phyloP scores from a whole-genome alignment of 352 stramenopile species.

The Saprolegnia parasitica region DNA sequence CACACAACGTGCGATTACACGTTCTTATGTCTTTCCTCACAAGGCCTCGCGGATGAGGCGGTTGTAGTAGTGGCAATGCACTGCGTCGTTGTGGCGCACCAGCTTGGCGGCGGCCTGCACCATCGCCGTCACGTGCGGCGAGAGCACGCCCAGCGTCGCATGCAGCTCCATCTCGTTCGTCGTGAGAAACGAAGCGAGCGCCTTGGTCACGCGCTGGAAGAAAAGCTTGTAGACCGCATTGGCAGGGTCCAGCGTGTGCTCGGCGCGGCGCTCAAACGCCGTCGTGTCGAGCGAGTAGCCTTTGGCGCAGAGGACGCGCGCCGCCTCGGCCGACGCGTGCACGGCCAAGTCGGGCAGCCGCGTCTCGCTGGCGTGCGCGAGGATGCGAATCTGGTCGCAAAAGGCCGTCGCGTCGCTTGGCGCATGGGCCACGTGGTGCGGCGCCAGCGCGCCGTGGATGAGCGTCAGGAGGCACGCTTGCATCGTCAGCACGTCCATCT shows the following conservation, averaged over 20 bases:
- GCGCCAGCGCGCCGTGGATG: constrained; percentile 54
- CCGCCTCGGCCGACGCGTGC: constrained; percentile 41
- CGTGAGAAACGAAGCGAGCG: constrained; percentile 34
- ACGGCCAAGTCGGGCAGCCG: constrained; percentile 48
- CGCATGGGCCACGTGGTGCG: constrained; percentile 20
- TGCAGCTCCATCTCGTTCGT: constrained; percentile 37
- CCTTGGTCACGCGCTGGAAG: constrained; percentile 36
- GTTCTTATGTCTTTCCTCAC: neutral
- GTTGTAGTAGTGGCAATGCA: constrained; percentile 66
- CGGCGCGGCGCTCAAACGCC: constrained; percentile 43
- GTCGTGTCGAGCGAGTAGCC: constrained; percentile 29
- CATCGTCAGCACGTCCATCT: constrained; percentile 51
- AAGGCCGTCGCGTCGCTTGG: neutral
- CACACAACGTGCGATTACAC: neutral
- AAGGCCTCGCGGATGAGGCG: constrained; percentile 34
- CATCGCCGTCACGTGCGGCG: constrained; percentile 38
- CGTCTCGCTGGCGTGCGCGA: constrained; percentile 46
- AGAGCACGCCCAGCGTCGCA: constrained; percentile 49
- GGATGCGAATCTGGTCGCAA: constrained; percentile 32
- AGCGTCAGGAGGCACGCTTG: constrained; percentile 52
- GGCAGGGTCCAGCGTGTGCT: constrained; percentile 39
- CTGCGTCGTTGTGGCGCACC: constrained; percentile 62
- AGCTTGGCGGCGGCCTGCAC: constrained; percentile 38
- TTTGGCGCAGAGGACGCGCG: constrained; percentile 28
- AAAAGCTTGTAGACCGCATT: constrained; percentile 63